These are phyloP conservation scores for Alternaria triticimaculans DNA, from an alignment of 2,329 filamentous ascomycete genomes.

Conservation along the genomic window DNA sequence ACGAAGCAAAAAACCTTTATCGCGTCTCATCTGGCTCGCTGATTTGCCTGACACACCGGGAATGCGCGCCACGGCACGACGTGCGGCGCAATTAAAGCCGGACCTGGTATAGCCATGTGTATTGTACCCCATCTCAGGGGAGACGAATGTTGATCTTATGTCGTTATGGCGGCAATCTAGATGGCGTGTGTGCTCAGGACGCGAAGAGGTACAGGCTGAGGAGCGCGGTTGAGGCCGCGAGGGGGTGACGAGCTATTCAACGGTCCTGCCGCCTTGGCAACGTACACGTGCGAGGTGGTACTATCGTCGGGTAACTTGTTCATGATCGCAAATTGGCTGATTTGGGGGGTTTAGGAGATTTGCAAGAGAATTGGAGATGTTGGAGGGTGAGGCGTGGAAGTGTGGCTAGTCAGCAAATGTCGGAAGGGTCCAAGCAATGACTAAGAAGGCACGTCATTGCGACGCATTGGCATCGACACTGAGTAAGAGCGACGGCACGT, in stretches of 20 bases:
- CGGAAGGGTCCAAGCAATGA: neutral
- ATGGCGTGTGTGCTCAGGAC: neutral
- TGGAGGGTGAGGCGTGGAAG: neutral
- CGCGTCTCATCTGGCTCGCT: neutral
- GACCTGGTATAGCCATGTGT: neutral
- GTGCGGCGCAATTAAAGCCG: neutral
- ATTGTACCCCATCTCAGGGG: neutral
- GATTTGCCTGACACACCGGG: neutral
- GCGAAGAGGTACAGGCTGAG: neutral
- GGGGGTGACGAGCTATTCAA: neutral
- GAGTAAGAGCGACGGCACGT: neutral
- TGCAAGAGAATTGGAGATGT: neutral
- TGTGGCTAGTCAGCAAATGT: neutral
- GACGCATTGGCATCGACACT: neutral
- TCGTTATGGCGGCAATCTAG: neutral
- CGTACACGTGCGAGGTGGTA: neutral
- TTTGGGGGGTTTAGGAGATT: neutral
- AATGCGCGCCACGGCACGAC: neutral
- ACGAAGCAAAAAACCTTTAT: neutral
- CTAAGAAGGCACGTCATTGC: neutral
- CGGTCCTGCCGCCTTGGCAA: neutral
- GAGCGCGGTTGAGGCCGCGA: neutral
- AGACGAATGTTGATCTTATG: neutral
- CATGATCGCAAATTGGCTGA: neutral
- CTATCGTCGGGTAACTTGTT: neutral